Conservation (phyloP, 1,284 basidiomycete species). For the Psilocybe mexicana region DNA sequence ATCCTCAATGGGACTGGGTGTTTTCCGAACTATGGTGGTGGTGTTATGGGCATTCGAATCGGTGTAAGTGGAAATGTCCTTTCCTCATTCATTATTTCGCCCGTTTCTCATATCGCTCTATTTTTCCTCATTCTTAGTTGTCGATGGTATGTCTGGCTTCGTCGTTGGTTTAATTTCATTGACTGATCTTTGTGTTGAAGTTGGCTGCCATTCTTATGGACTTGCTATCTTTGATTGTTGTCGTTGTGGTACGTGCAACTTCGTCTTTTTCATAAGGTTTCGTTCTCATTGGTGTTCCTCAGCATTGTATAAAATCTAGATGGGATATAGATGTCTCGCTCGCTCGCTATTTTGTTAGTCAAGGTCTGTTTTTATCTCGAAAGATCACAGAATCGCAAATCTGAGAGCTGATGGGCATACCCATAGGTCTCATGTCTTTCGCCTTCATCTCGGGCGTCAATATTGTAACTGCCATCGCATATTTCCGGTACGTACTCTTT, state of each 20-base stretch:
- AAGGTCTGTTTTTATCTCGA: constrained; percentile 15
- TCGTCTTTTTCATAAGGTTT: neutral
- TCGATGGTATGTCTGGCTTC: constrained; percentile 18
- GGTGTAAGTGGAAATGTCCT: constrained; percentile 29
- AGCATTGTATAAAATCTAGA: constrained; percentile 27
- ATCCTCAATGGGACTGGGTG: constrained; percentile 39
- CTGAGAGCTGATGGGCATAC: too few species aligned
- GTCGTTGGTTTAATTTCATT: neutral
- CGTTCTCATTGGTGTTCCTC: neutral
- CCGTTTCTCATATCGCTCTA: neutral
- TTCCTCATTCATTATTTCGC: neutral
- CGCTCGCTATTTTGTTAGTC: constrained; percentile 25
- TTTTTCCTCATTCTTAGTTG: constrained; percentile 9
- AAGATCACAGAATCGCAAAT: neutral
- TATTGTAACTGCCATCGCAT: constrained; percentile 21
- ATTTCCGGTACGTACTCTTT: constrained; percentile 16
- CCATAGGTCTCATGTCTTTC: constrained; percentile 20
- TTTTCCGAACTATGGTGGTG: constrained; percentile 37
- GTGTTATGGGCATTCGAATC: constrained; percentile 27
- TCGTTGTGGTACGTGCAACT: constrained; percentile 27
- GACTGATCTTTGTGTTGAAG: constrained; percentile 1
- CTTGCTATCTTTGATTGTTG: constrained; percentile 19
- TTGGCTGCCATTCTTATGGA: constrained; percentile 24
- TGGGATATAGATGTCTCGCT: constrained; percentile 25
- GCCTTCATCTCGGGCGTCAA: constrained; percentile 20